Conservation (phyloP, 345 rosid species). For the Eutrema japonicum region DNA sequence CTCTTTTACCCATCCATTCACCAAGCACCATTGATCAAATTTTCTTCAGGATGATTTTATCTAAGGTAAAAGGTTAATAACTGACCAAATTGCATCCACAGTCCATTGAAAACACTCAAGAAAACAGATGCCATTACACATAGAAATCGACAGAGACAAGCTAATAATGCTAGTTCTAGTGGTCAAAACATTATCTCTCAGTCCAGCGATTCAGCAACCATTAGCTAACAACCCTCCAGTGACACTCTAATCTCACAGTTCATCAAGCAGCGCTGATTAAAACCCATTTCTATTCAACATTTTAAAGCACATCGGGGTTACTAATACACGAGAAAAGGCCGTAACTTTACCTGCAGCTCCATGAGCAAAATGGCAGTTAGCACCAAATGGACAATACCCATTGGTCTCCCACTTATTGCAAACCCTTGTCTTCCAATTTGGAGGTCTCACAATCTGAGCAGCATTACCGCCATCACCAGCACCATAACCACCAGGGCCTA, state of each 20-base stretch:
- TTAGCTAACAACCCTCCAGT: slow-evolving; percentile 13
- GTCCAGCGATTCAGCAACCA: neutral
- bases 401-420: slow-evolving; percentile 90
- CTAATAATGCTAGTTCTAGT: slow-evolving; percentile 13
- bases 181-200: neutral
- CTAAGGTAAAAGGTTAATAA: neutral
- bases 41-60: neutral
- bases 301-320: neutral
- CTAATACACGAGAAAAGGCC: neutral
- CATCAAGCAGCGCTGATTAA: slow-evolving; percentile 15
- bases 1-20: neutral
- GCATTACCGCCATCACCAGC: slow-evolving; percentile 42
- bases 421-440: slow-evolving; percentile 88
- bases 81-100: neutral
- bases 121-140: neutral
- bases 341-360: slow-evolving; percentile 66
- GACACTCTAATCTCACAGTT: slow-evolving; percentile 11
- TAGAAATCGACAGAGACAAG: neutral
- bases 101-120: neutral
- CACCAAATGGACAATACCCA: slow-evolving; percentile 83
- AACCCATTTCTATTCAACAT: neutral
- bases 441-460: slow-evolving; percentile 59
- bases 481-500: slow-evolving; percentile 74
- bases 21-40: neutral
- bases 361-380: slow-evolving; percentile 89